Evolutionary conservation across 192 early-diverging fungal species (phyloP).

Genomic region (Kappamyces sp.): DNA sequence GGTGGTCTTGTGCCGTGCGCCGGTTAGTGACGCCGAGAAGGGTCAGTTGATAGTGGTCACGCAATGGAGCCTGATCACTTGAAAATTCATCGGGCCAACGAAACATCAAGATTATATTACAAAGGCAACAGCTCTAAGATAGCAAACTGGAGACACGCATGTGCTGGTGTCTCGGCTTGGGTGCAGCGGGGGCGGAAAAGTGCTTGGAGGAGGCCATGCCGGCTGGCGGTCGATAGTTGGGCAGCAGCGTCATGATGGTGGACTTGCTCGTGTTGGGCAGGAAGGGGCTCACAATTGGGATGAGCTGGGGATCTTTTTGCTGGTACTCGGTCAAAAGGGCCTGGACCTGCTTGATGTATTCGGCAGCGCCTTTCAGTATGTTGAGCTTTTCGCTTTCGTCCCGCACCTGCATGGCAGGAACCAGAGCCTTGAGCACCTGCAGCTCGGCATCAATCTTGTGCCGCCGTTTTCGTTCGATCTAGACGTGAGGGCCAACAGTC

Average conservation of each 20-base stretch:
- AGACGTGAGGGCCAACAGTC: too few species aligned
- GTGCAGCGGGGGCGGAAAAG: too few species aligned
- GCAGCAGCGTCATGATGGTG: background rate
- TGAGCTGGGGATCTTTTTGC: conserved; percentile 9
- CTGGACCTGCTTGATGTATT: conserved; percentile 11
- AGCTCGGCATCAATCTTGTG: conserved; percentile 4
- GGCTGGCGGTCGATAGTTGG: conserved; percentile 9
- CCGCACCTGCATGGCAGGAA: conserved; percentile 1
- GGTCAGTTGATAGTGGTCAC: too few species aligned
- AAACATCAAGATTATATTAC: too few species aligned
- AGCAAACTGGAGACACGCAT: too few species aligned
- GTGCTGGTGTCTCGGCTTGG: too few species aligned
- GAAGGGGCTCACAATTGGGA: background rate
- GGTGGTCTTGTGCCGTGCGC: too few species aligned
- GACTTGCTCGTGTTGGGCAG: conserved; percentile 1
- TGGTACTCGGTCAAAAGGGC: conserved; percentile 3
- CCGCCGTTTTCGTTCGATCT: conserved; percentile 6
- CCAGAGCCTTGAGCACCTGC: conserved; percentile 2
- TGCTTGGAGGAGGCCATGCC: background rate
- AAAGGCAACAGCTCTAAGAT: too few species aligned
- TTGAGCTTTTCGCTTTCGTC: conserved; percentile 11
- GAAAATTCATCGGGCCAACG: too few species aligned
- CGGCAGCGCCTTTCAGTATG: conserved; percentile 9
- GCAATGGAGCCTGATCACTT: too few species aligned
- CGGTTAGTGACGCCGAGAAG: too few species aligned